Conservation (phyloP, 148 eudicot genomes). For the Rhododendron mucronatum region DNA sequence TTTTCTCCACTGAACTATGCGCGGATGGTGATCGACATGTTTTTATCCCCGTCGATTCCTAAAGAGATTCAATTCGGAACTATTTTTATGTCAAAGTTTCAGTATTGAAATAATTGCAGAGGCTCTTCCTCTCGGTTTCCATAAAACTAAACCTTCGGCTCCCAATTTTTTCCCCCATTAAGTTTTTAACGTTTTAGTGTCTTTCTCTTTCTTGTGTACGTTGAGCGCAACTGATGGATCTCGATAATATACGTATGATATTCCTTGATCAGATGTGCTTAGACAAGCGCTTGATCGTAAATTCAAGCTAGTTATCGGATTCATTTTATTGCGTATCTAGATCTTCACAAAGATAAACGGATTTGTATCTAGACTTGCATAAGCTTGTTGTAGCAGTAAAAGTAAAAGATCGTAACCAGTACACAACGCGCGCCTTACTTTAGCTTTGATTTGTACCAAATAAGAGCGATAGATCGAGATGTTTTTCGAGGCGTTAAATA, state of each 20-base stretch:
- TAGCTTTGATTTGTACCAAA: neutral
- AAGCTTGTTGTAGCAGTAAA: neutral
- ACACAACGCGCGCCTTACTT: neutral
- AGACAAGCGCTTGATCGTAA: neutral
- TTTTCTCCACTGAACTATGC: neutral
- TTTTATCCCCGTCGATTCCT: neutral
- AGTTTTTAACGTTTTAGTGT: neutral
- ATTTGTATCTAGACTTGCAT: neutral
- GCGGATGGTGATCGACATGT: neutral
- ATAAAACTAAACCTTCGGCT: neutral
- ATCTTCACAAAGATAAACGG: no score
- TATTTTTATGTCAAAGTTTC: neutral
- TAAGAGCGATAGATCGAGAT: no score
- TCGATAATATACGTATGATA: neutral
- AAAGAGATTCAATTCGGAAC: neutral
- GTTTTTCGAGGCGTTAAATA: neutral
- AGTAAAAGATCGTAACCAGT: neutral
- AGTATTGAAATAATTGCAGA: neutral
- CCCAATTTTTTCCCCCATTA: neutral
- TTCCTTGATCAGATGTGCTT: neutral
- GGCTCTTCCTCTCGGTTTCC: neutral
- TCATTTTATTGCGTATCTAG: neutral
- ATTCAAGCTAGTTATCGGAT: neutral
- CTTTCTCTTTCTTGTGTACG: neutral
- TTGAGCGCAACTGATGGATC: neutral